Percentiles rank a stretch among this genome's conserved stretches.
Conservation (phyloP, 2,329 filamentous ascomycete genomes). For the Diaporthe citriasiana region DNA sequence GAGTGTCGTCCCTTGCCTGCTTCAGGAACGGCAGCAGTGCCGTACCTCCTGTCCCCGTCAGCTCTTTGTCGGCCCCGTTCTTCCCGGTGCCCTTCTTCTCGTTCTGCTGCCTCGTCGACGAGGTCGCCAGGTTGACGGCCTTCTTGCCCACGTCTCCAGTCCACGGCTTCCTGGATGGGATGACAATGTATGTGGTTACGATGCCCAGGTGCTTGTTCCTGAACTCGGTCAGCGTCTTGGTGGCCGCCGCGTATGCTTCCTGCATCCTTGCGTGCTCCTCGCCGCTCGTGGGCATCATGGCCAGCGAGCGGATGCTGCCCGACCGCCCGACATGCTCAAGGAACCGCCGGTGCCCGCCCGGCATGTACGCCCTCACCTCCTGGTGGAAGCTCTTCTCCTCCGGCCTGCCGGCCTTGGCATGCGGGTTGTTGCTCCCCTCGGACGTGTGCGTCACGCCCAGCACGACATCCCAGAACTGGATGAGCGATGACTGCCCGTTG, state of each 20-base stretch:
- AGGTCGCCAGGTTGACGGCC: conserved; percentile 37
- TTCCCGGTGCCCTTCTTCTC: conserved; percentile 40
- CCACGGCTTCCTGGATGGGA: conserved; percentile 72
- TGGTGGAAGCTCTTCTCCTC: conserved; percentile 60
- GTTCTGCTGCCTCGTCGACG: conserved; percentile 39
- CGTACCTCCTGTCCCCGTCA: conserved; percentile 90
- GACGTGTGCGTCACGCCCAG: conserved; percentile 83
- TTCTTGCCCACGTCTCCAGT: conserved; percentile 50
- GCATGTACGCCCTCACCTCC: conserved; percentile 92
- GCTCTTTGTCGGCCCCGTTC: conserved; percentile 59
- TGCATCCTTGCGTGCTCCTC: conserved; percentile 61
- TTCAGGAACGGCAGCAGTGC: conserved; percentile 90
- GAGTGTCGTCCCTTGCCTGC: conserved; percentile 88
- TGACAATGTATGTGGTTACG: conserved; percentile 90
- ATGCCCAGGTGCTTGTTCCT: conserved; percentile 91
- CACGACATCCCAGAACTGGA: conserved; percentile 92
- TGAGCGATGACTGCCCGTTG: conserved; percentile 92
- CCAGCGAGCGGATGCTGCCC: conserved; percentile 82
- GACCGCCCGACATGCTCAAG: conserved; percentile 77
- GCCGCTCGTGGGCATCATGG: conserved; percentile 64
- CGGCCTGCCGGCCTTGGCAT: conserved; percentile 42
- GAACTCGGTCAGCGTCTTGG: conserved; percentile 81
- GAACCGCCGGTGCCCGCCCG: conserved; percentile 84
- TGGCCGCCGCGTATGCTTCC: conserved; percentile 76
- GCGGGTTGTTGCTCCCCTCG: conserved; percentile 52